Base-by-base conservation (phyloP, 1,284 basidiomycete species). In the Hypsizygus ulmarius region DNA sequence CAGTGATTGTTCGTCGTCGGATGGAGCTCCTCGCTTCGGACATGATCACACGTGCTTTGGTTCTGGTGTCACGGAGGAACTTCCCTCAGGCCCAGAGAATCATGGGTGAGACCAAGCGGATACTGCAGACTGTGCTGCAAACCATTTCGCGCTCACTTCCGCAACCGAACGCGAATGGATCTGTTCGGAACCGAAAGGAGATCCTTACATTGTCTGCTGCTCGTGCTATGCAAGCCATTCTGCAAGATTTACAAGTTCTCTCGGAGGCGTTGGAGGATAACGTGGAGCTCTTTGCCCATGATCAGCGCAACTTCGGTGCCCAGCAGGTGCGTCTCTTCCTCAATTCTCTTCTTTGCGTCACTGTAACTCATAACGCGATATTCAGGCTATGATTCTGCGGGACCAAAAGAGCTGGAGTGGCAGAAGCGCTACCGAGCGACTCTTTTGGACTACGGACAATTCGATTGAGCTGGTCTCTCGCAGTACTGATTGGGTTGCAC, bases 21-120 rank as follows among this genome's bases (percentile, higher is more conserved):
- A 95, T 96, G 89, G 94, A 97, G 70, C 79, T 97, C 4, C 78
- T 97, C 21, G 86, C 90, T 10, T 87, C 86, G 21, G 94, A 97
- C 68, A 97, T 97, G 91, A 90, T 97, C 62, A 94, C 92, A 1
- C 85, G 94, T 15, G 88, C 90, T 6, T 77, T 97, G 19, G 86
- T 97, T 16, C 78, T 96, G 25, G 92, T 96, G 39, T 89, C 89
- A 14, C 75, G 92, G 58, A 83, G 90, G 62, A 95, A 95, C 65
- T 90, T 84, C 66, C 74, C 80, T 0, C 90, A 93, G 55, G 94
- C 94, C 1, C 84, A 87, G 60, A 87, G 88, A 58, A 87, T 97
- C 47, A 78, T 97, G 64, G 79, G 79, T 41, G 93, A 96, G 74
- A 97, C 93, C 43, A 88, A 87, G 64, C 77, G 89, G 38, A 94